Evolutionary conservation across 139 green algal genomes (phyloP).

Genomic region (Closterium sp.): DNA sequence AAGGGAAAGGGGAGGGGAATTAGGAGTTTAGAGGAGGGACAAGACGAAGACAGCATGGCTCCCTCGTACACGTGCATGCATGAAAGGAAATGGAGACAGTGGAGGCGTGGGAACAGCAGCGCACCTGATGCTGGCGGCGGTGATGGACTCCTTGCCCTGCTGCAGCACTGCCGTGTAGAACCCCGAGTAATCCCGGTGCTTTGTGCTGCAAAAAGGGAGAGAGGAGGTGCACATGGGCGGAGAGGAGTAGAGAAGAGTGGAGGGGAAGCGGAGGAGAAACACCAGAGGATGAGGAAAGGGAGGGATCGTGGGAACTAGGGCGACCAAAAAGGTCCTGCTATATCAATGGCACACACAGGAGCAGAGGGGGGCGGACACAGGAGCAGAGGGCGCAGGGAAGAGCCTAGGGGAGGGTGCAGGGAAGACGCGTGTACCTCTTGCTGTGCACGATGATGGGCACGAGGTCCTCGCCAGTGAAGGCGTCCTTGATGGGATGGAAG

Average conservation of each 20-base stretch:
- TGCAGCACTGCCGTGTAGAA: conserved; percentile 50
- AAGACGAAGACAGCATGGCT: no score
- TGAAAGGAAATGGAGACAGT: not conserved
- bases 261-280: not conserved
- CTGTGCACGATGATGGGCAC: conserved; percentile 55
- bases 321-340: no score
- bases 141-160: conserved; percentile 37
- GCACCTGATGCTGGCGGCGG: conserved; percentile 41
- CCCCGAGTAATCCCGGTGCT: conserved; percentile 40
- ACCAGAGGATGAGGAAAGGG: not conserved
- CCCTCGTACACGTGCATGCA: no score
- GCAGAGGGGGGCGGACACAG: no score
- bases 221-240: not conserved
- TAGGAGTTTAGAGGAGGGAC: no score
- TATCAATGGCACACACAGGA: no score
- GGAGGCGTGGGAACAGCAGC: not conserved
- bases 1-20: no score
- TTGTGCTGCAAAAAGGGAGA: not conserved
- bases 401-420: no score
- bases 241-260: not conserved
- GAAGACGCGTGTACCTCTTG: not conserved
- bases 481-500: conserved; percentile 60
- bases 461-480: conserved; percentile 51
- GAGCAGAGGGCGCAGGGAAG: no score
- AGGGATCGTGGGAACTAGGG: not conserved